Percentiles rank a stretch among this genome's conserved stretches.
Evolutionary conservation across 2,329 filamentous ascomycete species (phyloP).

Genomic region (Aureobasidium subglaciale): DNA sequence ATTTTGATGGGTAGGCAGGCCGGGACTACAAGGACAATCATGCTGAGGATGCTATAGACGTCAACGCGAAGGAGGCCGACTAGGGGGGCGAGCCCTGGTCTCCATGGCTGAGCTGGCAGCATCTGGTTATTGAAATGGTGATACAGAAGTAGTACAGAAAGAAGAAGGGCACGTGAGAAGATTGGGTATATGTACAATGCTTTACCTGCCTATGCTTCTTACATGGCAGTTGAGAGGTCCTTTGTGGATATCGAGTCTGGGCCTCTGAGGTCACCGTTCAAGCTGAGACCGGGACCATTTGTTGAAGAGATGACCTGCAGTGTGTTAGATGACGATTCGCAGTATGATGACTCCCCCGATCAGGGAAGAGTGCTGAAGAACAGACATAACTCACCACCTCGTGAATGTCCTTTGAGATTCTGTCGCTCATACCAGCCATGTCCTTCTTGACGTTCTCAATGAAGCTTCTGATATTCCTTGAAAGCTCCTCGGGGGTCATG

Average conservation of each 20-base stretch:
- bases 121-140: not conserved
- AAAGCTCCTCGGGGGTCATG: conserved; percentile 80
- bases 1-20: too few species aligned
- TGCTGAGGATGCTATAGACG: too few species aligned
- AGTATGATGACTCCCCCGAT: not conserved
- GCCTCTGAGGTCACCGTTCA: conserved; percentile 71
- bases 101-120: too few species aligned
- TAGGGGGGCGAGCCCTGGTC: too few species aligned
- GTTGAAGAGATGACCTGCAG: conserved; percentile 72
- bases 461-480: conserved; percentile 73
- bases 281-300: conserved; percentile 74
- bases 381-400: conserved; percentile 49
- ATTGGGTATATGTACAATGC: conserved; percentile 14
- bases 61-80: too few species aligned
- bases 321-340: not conserved
- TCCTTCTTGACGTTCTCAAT: conserved; percentile 73
- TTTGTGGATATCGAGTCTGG: conserved; percentile 45
- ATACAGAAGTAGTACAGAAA: not conserved
- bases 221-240: conserved; percentile 24
- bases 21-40: too few species aligned
- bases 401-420: conserved; percentile 64
- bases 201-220: conserved; percentile 5
- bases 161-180: not conserved
- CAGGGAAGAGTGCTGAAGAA: conserved; percentile 32
- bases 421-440: conserved; percentile 57